Evolutionary conservation across 2,329 filamentous ascomycete genomes (phyloP), one percentile per base, ranked within the genome.

Genomic region (Trichocomaceae sp.): DNA sequence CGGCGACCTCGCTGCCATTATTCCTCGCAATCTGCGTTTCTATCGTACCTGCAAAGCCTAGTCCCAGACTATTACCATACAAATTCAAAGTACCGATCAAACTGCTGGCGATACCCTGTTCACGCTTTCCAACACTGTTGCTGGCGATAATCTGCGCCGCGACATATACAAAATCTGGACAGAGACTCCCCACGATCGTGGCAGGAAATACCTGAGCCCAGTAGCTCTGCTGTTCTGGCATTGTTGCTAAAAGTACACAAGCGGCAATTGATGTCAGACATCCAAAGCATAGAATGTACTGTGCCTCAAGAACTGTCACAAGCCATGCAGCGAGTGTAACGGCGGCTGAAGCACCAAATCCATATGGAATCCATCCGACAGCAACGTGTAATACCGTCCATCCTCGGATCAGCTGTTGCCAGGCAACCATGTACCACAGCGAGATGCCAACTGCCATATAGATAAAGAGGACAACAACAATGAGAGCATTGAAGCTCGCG

Each of bases 81-180:
- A 72, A 63, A 47, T 72, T 66, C 9, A 78, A 57, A 0, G 72
- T 74, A 1, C 78, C 77, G 6, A 81, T 72, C 2, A 82, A 62
- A n/a, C 72, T 76, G 0, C 73, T 75, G 0, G 78, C 79, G 2
- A 81, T 68, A 0, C 79, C 79, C 50, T 81, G 78, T 19, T 82
- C 70, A 5, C 71, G 68, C 2, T 70, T 67, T 1, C 62, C 67
- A 23, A 81, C 78, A 1, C 71, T 72, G 54, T 81, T 79, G 52
- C 78, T 80, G 0, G 78, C 76, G 50, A 81, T 79, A 3, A 82
- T 77, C 57, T 81, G 77, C 0, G 77, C 77, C 0, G 76, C 76
- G 0, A 77, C 74, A 49, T 75, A 79, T 5, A 79, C 70, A 2
- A 81, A 72, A 56, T 81, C 79, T 0, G 77, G 76, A 31, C 74